These are phyloP conservation scores for Medicago truncatula DNA, from an alignment of 306 rosid species.

Conservation along the genomic window DNA sequence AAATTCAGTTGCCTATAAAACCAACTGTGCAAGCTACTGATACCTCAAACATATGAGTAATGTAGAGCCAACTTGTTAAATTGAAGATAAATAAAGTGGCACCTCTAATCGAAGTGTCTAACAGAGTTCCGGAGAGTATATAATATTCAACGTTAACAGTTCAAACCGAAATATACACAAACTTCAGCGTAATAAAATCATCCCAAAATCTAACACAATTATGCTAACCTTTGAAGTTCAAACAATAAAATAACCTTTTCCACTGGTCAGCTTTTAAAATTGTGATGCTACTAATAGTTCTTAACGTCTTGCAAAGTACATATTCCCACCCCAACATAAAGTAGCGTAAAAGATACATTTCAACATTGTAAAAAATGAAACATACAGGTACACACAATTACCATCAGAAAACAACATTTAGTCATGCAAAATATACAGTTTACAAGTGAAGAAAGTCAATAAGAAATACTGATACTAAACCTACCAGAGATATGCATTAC, in stretches of 20 bases:
- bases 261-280: not conserved
- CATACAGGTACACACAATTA: not conserved
- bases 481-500: not conserved
- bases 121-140: not conserved
- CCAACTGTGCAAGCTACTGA: slow-evolving; percentile 14
- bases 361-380: slow-evolving; percentile 15
- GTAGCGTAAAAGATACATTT: slow-evolving; percentile 19
- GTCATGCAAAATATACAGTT: not conserved
- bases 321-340: slow-evolving; percentile 11
- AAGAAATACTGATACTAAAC: not conserved
- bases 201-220: slow-evolving; percentile 6
- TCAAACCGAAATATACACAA: not conserved
- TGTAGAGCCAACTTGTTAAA: not conserved
- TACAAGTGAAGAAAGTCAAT: not conserved
- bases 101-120: slow-evolving; percentile 3
- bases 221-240: slow-evolving; percentile 5
- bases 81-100: slow-evolving; percentile 11
- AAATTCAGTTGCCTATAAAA: slow-evolving; percentile 7
- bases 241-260: not conserved
- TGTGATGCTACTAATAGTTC: not conserved
- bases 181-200: slow-evolving; percentile 8
- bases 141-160: not conserved
- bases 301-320: slow-evolving; percentile 2
- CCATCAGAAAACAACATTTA: slow-evolving; percentile 1
- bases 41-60: slow-evolving; percentile 7